Conservation (phyloP, 2,329 filamentous ascomycete species). For the Colletotrichum noveboracense region DNA sequence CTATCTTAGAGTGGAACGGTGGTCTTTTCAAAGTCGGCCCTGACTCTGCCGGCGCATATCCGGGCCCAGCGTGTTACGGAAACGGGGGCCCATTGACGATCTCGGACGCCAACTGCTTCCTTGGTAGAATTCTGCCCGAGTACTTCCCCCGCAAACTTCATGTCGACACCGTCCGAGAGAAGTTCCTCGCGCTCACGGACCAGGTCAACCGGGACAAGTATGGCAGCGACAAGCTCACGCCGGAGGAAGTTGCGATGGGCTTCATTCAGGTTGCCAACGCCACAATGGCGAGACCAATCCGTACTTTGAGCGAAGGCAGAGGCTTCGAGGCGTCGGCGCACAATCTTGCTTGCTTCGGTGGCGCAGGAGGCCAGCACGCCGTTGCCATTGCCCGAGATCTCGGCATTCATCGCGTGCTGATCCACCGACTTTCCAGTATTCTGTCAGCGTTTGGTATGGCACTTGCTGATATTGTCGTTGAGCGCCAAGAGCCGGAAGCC, state of each 20-base stretch:
- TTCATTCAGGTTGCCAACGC: constrained; percentile 42
- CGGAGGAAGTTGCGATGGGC: constrained; percentile 40
- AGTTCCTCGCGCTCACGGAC: constrained; percentile 45
- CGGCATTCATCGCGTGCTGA: constrained; percentile 46
- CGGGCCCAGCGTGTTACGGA: constrained; percentile 74
- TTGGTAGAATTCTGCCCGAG: constrained; percentile 64
- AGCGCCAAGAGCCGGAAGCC: constrained; percentile 40
- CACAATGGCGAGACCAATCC: constrained; percentile 39
- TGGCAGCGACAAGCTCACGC: constrained; percentile 30
- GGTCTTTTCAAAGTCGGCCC: constrained; percentile 77
- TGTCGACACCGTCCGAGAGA: constrained; percentile 36
- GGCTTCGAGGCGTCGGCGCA: constrained; percentile 39
- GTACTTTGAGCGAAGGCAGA: constrained; percentile 40
- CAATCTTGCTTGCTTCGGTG: constrained; percentile 39
- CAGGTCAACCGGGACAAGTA: constrained; percentile 42
- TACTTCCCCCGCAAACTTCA: constrained; percentile 63
- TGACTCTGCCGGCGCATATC: constrained; percentile 73
- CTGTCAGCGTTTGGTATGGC: constrained; percentile 53
- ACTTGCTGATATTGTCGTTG: constrained; percentile 48
- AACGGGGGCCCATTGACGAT: constrained; percentile 75
- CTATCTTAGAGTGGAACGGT: constrained; percentile 72
- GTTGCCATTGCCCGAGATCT: constrained; percentile 46
- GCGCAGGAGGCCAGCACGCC: constrained; percentile 47
- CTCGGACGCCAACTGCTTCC: constrained; percentile 74
- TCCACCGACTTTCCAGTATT: constrained; percentile 50